Evolutionary conservation across 176 grass and related monocot genomes (phyloP).

Genomic region (Ananas comosus): DNA sequence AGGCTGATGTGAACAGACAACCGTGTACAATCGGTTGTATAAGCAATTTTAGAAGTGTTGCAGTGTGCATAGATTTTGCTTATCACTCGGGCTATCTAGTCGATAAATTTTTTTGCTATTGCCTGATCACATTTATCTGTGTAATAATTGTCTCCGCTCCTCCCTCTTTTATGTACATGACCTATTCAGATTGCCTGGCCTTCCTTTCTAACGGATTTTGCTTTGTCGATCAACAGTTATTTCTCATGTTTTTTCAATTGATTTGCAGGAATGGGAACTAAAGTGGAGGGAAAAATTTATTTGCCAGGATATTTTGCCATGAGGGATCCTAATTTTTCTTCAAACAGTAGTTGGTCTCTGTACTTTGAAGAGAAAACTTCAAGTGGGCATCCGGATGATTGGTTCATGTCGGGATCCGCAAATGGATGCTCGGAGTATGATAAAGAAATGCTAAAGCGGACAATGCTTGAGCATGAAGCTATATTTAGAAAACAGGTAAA

Average conservation of each 20-base stretch:
- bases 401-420: slow-evolving; percentile 23
- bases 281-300: slow-evolving; percentile 1
- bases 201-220: too few relatives aligned
- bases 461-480: slow-evolving; percentile 70
- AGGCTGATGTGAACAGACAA: too few relatives aligned
- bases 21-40: too few relatives aligned
- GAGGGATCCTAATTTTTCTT: slow-evolving; percentile 36
- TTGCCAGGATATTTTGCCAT: background rate
- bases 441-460: slow-evolving; percentile 65
- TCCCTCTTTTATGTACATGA: too few relatives aligned
- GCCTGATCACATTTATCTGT: too few relatives aligned
- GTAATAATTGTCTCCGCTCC: too few relatives aligned
- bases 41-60: too few relatives aligned
- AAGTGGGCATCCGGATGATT: slow-evolving; percentile 23
- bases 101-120: too few relatives aligned
- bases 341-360: slow-evolving; percentile 25
- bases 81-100: too few relatives aligned
- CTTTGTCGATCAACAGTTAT: background rate
- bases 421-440: slow-evolving; percentile 39
- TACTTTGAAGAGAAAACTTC: slow-evolving; percentile 41
- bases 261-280: slow-evolving; percentile 3
- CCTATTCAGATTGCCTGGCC: too few relatives aligned
- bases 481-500: slow-evolving; percentile 72
- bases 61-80: too few relatives aligned
- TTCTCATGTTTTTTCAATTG: background rate